A percentile compares a stretch with the other conserved stretches of the same genome.
phyloP scores from a whole-genome alignment of 2,329 filamentous ascomycete genomes.

The Apiospora marii region DNA sequence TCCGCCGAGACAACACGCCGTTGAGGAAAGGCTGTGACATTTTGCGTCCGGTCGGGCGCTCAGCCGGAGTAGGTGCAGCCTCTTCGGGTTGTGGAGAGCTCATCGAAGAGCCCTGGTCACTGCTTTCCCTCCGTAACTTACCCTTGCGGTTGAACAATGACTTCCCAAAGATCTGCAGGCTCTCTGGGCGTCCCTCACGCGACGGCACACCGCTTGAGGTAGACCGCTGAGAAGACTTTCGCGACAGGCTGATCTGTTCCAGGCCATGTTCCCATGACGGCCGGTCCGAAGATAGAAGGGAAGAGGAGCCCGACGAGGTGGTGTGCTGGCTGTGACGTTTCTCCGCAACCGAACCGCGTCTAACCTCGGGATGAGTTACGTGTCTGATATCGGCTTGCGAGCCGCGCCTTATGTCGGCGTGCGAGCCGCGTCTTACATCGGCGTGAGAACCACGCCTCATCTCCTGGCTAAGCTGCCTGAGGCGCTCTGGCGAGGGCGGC shows the following conservation, averaged over 20 bases:
- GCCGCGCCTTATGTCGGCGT: slow-evolving; percentile 49
- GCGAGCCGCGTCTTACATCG: slow-evolving; percentile 43
- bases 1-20: slow-evolving; percentile 60
- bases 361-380: slow-evolving; percentile 59
- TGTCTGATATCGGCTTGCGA: slow-evolving; percentile 61
- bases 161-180: slow-evolving; percentile 66
- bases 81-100: slow-evolving; percentile 60
- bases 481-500: slow-evolving; percentile 66
- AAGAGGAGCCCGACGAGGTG: slow-evolving; percentile 64
- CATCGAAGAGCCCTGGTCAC: slow-evolving; percentile 54
- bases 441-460: slow-evolving; percentile 39
- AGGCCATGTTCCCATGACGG: slow-evolving; percentile 59
- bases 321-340: slow-evolving; percentile 56
- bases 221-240: slow-evolving; percentile 65
- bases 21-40: slow-evolving; percentile 57
- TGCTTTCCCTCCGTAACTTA: slow-evolving; percentile 60
- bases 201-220: slow-evolving; percentile 59
- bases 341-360: slow-evolving; percentile 57
- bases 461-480: slow-evolving; percentile 59
- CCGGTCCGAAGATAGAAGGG: slow-evolving; percentile 57
- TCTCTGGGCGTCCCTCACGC: slow-evolving; percentile 65
- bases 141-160: slow-evolving; percentile 64
- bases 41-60: slow-evolving; percentile 41
- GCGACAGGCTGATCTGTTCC: slow-evolving; percentile 58
- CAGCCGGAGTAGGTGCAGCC: slow-evolving; percentile 36